phyloP scores from a whole-genome alignment of 2,329 filamentous ascomycete species.

The Ilyonectria destructans region DNA sequence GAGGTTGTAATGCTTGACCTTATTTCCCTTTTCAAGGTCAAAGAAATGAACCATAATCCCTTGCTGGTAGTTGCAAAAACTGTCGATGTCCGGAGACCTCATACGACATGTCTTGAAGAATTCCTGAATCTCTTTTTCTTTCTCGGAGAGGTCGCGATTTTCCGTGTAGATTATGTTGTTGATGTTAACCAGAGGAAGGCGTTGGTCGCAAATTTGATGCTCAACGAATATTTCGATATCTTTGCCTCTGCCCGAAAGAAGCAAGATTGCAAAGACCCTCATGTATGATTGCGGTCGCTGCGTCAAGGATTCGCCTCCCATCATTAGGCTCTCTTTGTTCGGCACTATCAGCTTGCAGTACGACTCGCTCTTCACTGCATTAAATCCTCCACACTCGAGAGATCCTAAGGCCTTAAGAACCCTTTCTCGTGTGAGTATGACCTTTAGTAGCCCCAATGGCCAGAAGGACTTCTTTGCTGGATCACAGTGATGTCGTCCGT shows the following conservation, averaged over 20 bases:
- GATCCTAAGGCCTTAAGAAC: neutral
- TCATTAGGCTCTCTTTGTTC: neutral
- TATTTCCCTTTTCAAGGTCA: neutral
- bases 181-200: neutral
- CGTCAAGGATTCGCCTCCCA: too few relatives aligned
- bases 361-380: neutral
- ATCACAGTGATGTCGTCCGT: neutral
- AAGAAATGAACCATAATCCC: neutral
- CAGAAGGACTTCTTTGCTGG: neutral
- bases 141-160: neutral
- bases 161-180: fast-evolving
- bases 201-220: neutral
- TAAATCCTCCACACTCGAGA: neutral
- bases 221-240: neutral
- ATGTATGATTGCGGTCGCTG: neutral
- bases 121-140: neutral
- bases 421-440: neutral
- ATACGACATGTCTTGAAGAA: neutral
- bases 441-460: neutral
- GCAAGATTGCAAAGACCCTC: neutral
- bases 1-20: neutral
- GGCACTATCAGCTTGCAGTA: neutral
- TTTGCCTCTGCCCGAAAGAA: neutral
- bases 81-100: neutral
- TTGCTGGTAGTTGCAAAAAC: neutral